Conservation (phyloP, 2,329 filamentous ascomycete genomes). For the Venturiaceae sp. region DNA sequence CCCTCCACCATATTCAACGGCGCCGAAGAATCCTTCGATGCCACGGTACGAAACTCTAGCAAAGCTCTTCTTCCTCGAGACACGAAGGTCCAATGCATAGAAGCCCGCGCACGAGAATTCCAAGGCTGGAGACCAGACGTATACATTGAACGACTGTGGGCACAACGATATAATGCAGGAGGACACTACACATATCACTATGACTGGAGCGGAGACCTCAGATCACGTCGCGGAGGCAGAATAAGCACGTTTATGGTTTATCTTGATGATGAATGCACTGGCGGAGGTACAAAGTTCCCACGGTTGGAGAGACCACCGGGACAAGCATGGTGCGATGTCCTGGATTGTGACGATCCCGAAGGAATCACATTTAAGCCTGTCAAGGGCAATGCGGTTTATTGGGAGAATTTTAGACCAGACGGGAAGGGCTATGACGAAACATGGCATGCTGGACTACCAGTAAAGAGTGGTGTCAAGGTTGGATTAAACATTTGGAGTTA, state of each 20-base stretch:
- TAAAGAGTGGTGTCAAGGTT: conserved; percentile 45
- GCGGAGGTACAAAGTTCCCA: conserved; percentile 54
- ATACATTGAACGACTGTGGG: conserved; percentile 52
- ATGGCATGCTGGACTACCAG: conserved; percentile 52
- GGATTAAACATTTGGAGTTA: conserved; percentile 57
- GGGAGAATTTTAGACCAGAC: conserved; percentile 49
- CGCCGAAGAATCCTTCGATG: conserved; percentile 36
- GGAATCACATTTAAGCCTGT: conserved; percentile 50
- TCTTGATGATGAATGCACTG: conserved; percentile 36
- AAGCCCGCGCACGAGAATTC: conserved; percentile 46
- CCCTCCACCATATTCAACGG: conserved; percentile 46
- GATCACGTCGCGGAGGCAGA: conserved; percentile 28
- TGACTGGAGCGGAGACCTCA: conserved; percentile 42
- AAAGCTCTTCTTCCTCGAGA: conserved; percentile 28
- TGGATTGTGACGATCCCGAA: conserved; percentile 36
- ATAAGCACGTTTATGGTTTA: conserved; percentile 55
- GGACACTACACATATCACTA: conserved; percentile 52
- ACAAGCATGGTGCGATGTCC: conserved; percentile 45
- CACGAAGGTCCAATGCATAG: conserved; percentile 47
- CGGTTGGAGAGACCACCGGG: conserved; percentile 33
- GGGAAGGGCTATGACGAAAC: conserved; percentile 48
- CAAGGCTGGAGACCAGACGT: conserved; percentile 51
- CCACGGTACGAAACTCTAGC: conserved; percentile 42
- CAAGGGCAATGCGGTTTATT: conserved; percentile 50
- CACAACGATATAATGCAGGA: conserved; percentile 46